Evolutionary conservation across 495 filamentous ascomycete genomes (phyloP).

Genomic region (Tetracladium setigerum): DNA sequence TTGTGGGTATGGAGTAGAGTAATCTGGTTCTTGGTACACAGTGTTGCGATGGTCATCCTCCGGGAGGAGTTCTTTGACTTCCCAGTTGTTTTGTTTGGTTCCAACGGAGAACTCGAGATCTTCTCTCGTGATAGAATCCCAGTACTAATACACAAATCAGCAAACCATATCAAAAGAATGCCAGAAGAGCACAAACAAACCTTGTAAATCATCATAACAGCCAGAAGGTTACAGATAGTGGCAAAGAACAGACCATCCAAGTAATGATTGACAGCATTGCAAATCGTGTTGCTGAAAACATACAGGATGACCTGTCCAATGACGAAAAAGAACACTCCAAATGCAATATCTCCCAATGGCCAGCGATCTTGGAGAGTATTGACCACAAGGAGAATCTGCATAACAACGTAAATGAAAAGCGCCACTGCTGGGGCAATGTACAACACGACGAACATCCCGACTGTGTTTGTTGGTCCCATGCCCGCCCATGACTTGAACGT

Average conservation of each 20-base stretch:
- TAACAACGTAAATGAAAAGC: slow-evolving; percentile 74
- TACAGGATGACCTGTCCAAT: slow-evolving; percentile 91
- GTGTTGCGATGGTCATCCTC: slow-evolving; percentile 81
- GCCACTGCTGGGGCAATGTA: slow-evolving; percentile 88
- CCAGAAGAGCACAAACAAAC: slow-evolving; percentile 35
- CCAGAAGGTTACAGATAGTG: slow-evolving; percentile 86
- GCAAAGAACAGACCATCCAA: slow-evolving; percentile 93
- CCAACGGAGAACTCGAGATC: slow-evolving; percentile 98
- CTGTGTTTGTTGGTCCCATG: slow-evolving; percentile 72
- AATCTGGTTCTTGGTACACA: slow-evolving; percentile 37
- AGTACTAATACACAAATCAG: slow-evolving; percentile 56
- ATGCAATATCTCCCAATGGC: slow-evolving; percentile 90
- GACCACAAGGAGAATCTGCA: slow-evolving; percentile 81
- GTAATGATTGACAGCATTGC: slow-evolving; percentile 81
- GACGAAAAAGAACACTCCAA: slow-evolving; percentile 87
- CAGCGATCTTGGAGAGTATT: slow-evolving; percentile 92
- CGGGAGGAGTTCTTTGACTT: slow-evolving; percentile 89
- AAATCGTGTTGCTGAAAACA: slow-evolving; percentile 79
- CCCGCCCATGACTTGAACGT: slow-evolving; percentile 94
- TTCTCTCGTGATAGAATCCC: slow-evolving; percentile 98
- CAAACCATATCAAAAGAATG: slow-evolving; percentile 5
- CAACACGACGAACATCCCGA: slow-evolving; percentile 85
- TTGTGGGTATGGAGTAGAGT: slow-evolving; percentile 2
- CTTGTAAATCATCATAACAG: slow-evolving; percentile 99
- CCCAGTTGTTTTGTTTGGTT: slow-evolving; percentile 92